Percentiles rank a stretch among this genome's conserved stretches.
phyloP scores from a whole-genome alignment of 306 rosid species.

The Sphenostylis stenocarpa region DNA sequence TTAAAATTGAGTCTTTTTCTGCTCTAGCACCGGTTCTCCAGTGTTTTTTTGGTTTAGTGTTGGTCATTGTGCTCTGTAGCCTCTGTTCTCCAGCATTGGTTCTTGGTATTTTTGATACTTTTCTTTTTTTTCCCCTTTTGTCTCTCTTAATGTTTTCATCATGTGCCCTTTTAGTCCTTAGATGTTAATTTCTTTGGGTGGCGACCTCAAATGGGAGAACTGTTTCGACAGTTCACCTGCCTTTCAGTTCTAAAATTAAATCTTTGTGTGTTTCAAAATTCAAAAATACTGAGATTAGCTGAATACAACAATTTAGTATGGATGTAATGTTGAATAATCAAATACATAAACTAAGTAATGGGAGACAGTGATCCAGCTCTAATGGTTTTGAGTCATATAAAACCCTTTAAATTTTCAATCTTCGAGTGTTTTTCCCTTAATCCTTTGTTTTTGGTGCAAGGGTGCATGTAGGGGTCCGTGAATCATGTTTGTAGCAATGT shows the following conservation, averaged over 20 bases:
- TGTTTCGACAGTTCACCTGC: conserved; percentile 2
- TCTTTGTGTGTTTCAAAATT: neutral
- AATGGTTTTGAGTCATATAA: neutral
- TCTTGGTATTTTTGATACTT: neutral
- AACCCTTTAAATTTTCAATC: neutral
- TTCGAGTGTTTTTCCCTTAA: neutral
- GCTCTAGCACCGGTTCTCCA: neutral
- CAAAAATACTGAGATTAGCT: neutral
- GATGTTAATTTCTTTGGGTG: neutral
- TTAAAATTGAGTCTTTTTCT: conserved; percentile 7
- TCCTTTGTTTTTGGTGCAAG: neutral
- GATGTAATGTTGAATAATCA: neutral
- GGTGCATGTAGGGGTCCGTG: neutral
- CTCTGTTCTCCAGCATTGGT: conserved; percentile 21
- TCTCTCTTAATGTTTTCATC: neutral
- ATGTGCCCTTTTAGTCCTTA: neutral
- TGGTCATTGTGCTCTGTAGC: conserved; percentile 1
- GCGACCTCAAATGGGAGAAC: neutral
- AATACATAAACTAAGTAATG: neutral
- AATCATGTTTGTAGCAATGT: neutral
- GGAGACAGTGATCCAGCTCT: conserved; percentile 7
- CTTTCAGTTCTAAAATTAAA: neutral
- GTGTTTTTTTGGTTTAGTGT: neutral
- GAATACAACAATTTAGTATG: neutral
- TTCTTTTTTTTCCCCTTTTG: neutral